Conservation (phyloP, 108 stramenopile species). For the Halocafeteria seosinensis region DNA sequence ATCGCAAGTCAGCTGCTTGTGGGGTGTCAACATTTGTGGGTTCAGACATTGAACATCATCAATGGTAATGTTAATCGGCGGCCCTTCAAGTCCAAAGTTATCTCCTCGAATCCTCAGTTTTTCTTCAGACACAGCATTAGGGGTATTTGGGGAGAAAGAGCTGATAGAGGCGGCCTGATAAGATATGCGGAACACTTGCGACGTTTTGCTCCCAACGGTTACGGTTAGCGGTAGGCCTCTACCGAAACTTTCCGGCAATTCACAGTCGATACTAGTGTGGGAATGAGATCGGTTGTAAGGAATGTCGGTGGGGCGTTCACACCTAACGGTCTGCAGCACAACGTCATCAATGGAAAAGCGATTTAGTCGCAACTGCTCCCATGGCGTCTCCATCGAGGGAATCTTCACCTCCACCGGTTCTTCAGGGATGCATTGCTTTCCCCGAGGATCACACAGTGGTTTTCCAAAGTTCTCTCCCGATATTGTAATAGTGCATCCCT, state of each 20-base stretch:
- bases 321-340: neutral
- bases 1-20: neutral
- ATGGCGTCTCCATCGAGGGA: too few species aligned
- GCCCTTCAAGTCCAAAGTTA: too few species aligned
- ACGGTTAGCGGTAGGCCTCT: too few species aligned
- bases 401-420: neutral
- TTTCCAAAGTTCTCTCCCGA: neutral
- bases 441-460: neutral
- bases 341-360: too few species aligned
- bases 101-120: too few species aligned
- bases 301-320: neutral
- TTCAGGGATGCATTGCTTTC: neutral
- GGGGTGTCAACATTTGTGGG: neutral
- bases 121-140: too few species aligned
- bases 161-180: too few species aligned
- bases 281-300: neutral
- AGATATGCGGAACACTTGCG: too few species aligned
- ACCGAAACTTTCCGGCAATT: too few species aligned
- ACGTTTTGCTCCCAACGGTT: too few species aligned
- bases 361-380: too few species aligned
- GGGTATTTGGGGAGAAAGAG: too few species aligned
- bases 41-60: neutral
- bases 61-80: neutral
- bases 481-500: neutral
- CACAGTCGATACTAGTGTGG: neutral